phyloP scores from a whole-genome alignment of 2,329 filamentous ascomycete genomes.

The Leptographium procerum region DNA sequence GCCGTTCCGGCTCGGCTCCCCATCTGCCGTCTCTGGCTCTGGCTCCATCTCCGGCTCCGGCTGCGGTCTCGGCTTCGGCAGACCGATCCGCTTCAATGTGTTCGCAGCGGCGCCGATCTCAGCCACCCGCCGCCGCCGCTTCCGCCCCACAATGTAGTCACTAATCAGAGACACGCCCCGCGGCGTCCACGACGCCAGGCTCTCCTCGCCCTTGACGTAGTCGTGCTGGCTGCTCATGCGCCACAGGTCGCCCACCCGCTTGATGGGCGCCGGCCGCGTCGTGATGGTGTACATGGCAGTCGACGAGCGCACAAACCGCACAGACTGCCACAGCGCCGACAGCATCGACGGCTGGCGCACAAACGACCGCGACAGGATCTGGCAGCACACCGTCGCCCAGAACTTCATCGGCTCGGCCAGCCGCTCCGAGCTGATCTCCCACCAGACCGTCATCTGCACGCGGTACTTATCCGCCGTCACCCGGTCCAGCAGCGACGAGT shows the following conservation, averaged over 20 bases:
- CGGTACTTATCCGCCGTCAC: constrained; percentile 87
- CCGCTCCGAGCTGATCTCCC: constrained; percentile 70
- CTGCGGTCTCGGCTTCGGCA: constrained; percentile 26
- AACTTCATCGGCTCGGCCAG: constrained; percentile 85
- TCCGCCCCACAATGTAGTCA: constrained; percentile 68
- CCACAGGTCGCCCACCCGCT: constrained; percentile 88
- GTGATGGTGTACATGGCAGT: constrained; percentile 78
- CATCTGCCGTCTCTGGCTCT: constrained; percentile 14
- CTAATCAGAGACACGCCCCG: constrained; percentile 83
- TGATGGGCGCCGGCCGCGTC: constrained; percentile 80
- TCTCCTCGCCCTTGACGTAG: constrained; percentile 93
- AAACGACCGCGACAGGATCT: constrained; percentile 75
- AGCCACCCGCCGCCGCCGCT: constrained; percentile 59
- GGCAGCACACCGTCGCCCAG: constrained; percentile 65
- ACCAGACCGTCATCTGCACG: constrained; percentile 76
- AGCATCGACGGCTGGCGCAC: constrained; percentile 80
- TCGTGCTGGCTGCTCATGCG: constrained; percentile 89
- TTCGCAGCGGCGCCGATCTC: constrained; percentile 70
- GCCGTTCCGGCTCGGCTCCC: background rate
- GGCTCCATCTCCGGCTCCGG: constrained; percentile 25
- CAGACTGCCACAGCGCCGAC: constrained; percentile 73
- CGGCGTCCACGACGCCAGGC: constrained; percentile 73
- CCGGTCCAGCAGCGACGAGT: constrained; percentile 84
- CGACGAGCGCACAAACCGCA: constrained; percentile 76
- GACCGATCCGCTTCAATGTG: constrained; percentile 47